Base-by-base conservation (phyloP, 352 stramenopile genomes). In the Globisporangium paroecandrum region DNA sequence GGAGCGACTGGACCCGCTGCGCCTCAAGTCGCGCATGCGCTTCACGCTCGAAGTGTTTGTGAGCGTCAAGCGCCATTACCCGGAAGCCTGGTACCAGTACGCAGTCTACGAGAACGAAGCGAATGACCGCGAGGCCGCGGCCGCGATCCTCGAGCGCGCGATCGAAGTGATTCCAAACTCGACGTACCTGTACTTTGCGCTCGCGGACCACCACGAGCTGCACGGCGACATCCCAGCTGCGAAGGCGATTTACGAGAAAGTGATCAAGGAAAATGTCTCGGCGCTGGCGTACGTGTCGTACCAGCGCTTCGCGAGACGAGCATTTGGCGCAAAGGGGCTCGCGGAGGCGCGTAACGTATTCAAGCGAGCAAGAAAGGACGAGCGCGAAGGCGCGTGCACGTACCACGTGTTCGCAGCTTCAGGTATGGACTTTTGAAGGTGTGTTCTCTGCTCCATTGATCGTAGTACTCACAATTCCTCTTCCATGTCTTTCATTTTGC, bases 11-110 rank as follows among this genome's bases (percentile, higher is more conserved):
- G 89, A 96, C 58, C 82, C 85, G 1, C 64, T 89, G n/a, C 79
- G 87, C 3, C 78, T 89, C 49, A 94, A 95, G 66, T 82, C 84
- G 10, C 87, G 88, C 15, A 83, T 94, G 73, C 87, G 89, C 22
- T 94, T 89, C 69, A 90, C 85, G n/a, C 78, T 96, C 13, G 87
- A 96, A 65, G 64, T 90, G 2, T 89, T 94, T 47, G 74, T 96
- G 27, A 91, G 85, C 43, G 77, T 91, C 10, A 85, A 92, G 64
- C 80, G 83, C 5, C 82, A 90, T 69, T 89, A 87, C 41, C 85
- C 87, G 2, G 89, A 96, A 69, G 79, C 83, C 2, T 96, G 89
- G 89, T 95, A 92, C 68, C 89, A 94, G 68, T 96, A 94, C 58
- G 83, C 87, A 15, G 74, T 78, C 7, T 93, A 93, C 58, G 89